A percentile compares a stretch with the other conserved stretches of the same genome.
Conservation (phyloP, 2,329 filamentous ascomycete genomes). For the Paracoccidioides lutzii region DNA sequence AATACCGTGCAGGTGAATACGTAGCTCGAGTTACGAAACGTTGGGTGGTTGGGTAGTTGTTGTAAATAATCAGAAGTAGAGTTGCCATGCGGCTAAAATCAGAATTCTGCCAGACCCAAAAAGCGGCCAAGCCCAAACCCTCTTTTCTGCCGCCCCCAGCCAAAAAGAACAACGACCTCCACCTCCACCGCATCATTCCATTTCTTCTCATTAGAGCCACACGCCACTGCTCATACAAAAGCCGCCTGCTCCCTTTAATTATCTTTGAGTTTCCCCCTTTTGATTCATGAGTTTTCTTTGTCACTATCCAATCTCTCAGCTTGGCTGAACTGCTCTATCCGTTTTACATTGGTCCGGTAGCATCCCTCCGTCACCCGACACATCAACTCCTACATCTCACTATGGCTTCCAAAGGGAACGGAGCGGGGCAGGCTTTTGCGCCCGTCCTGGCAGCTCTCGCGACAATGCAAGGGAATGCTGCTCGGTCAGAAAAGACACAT, state of each 20-base stretch:
- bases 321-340: background rate
- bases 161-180: background rate
- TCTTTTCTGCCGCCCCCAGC: background rate
- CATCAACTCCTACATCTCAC: slow-evolving; percentile 15
- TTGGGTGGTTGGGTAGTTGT: background rate
- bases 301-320: background rate
- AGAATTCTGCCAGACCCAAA: background rate
- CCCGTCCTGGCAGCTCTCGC: slow-evolving; percentile 78
- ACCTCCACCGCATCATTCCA: background rate
- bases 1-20: background rate
- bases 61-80: background rate
- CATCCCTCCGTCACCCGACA: background rate
- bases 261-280: background rate
- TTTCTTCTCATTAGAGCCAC: background rate
- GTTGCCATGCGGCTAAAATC: background rate
- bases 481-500: slow-evolving; percentile 71
- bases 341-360: background rate
- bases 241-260: background rate
- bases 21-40: slow-evolving; percentile 7
- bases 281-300: background rate
- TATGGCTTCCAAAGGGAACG: slow-evolving; percentile 58
- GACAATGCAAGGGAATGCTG: slow-evolving; percentile 76
- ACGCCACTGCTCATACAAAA: background rate
- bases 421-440: slow-evolving; percentile 56
- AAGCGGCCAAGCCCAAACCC: background rate